Percentiles rank a stretch among this genome's conserved stretches.
Conservation (phyloP, 495 filamentous ascomycete species). For the Rostrohypoxylon terebratum region DNA sequence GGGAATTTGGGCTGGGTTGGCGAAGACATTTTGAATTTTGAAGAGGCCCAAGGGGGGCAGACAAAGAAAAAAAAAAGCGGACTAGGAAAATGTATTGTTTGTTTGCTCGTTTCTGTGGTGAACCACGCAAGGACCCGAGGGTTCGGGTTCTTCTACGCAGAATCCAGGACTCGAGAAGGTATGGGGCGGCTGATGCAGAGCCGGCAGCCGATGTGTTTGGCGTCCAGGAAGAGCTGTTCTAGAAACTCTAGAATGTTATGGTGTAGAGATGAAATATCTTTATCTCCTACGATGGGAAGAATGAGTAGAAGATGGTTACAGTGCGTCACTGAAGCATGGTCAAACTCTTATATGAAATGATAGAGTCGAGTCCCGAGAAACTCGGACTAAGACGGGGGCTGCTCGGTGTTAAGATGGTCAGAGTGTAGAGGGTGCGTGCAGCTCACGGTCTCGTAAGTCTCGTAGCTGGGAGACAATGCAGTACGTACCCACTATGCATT, state of each 20-base stretch:
- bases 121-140: conserved; percentile 3
- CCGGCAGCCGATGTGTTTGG: background rate
- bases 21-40: conserved; percentile 6
- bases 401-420: conserved; percentile 7
- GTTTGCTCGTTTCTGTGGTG: background rate
- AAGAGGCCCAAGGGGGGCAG: background rate
- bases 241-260: background rate
- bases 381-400: background rate
- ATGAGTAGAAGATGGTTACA: conserved; percentile 9
- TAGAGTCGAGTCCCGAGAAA: background rate
- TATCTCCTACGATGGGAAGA: background rate
- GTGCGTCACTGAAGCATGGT: background rate
- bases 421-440: background rate
- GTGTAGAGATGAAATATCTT: background rate
- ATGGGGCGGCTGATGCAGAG: too few relatives aligned
- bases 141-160: background rate
- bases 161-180: background rate
- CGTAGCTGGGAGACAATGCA: background rate
- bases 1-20: background rate
- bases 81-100: conserved; percentile 1
- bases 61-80: background rate
- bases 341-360: conserved; percentile 21
- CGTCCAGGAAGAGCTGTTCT: background rate
- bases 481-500: background rate
- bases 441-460: background rate